A percentile compares a stretch with the other conserved stretches of the same genome.
Conservation (phyloP, 2,329 filamentous ascomycete species). For the Pseudogymnoascus sp. region DNA sequence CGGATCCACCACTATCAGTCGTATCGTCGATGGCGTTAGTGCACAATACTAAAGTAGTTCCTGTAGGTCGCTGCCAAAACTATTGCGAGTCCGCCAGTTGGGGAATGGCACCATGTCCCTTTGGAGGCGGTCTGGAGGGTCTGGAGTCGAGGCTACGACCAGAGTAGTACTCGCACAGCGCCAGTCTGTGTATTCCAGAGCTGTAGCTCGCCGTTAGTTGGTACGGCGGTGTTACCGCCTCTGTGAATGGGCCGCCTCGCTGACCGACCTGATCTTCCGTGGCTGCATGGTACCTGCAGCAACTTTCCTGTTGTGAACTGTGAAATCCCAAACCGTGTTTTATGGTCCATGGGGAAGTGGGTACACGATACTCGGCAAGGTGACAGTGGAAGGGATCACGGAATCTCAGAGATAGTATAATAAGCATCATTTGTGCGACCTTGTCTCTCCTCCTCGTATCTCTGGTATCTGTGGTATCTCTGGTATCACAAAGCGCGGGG, state of each 20-base stretch:
- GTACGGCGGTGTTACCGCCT: constrained; percentile 7
- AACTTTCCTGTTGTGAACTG: background rate
- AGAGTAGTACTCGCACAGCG: background rate
- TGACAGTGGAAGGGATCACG: constrained; percentile 1
- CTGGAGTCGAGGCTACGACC: background rate
- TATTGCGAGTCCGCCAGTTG: background rate
- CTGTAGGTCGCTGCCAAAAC: background rate
- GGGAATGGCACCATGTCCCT: background rate
- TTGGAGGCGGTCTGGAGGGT: background rate
- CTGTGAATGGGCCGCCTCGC: constrained; percentile 1
- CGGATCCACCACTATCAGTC: constrained; percentile 1
- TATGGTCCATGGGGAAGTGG: constrained; percentile 6
- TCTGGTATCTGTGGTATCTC: background rate
- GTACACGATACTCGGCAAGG: background rate
- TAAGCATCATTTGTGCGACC: background rate
- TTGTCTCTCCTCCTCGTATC: background rate
- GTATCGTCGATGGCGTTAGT: constrained; percentile 5
- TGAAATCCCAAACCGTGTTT: constrained; percentile 7
- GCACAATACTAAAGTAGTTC: background rate
- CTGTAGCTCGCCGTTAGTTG: constrained; percentile 5
- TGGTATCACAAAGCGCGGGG: background rate
- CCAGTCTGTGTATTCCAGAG: background rate
- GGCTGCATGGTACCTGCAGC: constrained; percentile 8
- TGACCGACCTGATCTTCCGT: constrained; percentile 7
- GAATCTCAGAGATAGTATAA: constrained; percentile 1